Base-by-base conservation (phyloP, 2,329 filamentous ascomycete species). In the Hypoxylon sp. region DNA sequence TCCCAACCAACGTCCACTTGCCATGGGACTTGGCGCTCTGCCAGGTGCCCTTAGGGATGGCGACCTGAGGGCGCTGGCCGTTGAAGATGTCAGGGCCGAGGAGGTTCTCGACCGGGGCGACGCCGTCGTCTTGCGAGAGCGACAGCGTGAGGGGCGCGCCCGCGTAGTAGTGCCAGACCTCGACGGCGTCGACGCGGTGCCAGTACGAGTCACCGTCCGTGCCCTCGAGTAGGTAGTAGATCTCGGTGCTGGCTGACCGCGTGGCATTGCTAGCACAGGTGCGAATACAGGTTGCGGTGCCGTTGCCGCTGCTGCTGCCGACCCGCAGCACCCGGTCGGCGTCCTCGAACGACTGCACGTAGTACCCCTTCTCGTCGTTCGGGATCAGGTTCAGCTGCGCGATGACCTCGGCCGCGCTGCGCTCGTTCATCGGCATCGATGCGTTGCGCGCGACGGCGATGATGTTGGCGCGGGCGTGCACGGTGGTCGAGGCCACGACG, bases 121-220 rank as follows among this genome's bases (percentile, higher is more conserved):
- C 69, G 2, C 79, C 79, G 50, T 83, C 73, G 47, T 83, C 69
- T 17, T 55, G 66, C 1, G 79, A 79, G 0, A 82, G 69, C 2
- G 74, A 78, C 8, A 83, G 67, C 9, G 68, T 73, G 45, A 84
- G 66, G 1, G 81, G 81, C 5, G 81, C 79, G 4, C 81, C 81
- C 7, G 79, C 81, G 47, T 84, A 83, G 69, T 78, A 80, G 64
- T 84, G 81, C 81, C 81, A 83, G 7, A 82, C 70, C 65, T 84
- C 80, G 37, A 69, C 76, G 2, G 78, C 77, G 55, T 83, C 80
- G 35, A 81, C 75, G 41, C 78, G 76, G 65, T 84, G 81, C 81
- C 81, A 84, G 52, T 75, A 64, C 1, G 81, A 83, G 13, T 71
- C 61, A 0, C 77, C 76, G 0, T 51, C 70, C 2, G 69, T 55